A percentile compares a stretch with the other conserved stretches of the same genome.
These are phyloP conservation scores for Penicillium sp. DNA, from an alignment of 2,329 filamentous ascomycete species.

Conservation along the genomic window DNA sequence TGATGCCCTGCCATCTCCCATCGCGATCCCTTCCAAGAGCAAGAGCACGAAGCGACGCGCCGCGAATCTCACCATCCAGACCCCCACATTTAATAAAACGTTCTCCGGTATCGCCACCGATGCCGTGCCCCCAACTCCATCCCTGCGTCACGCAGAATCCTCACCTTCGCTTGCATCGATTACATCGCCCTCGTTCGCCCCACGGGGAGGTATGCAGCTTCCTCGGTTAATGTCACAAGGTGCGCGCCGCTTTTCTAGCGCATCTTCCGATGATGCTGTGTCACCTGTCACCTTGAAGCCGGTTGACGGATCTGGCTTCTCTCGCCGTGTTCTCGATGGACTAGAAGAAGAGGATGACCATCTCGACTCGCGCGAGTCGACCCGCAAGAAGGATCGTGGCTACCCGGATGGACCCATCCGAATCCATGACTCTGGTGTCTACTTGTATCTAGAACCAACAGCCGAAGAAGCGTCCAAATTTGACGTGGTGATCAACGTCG, in stretches of 20 bases:
- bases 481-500: conserved; percentile 65
- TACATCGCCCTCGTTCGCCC: conserved; percentile 52
- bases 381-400: conserved; percentile 61
- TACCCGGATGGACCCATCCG: conserved; percentile 65
- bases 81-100: conserved; percentile 52
- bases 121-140: conserved; percentile 60
- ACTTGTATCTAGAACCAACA: conserved; percentile 63
- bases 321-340: conserved; percentile 43
- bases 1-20: conserved; percentile 57
- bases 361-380: conserved; percentile 54
- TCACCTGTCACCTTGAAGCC: conserved; percentile 29
- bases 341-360: conserved; percentile 53
- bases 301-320: conserved; percentile 27
- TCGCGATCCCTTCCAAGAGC: conserved; percentile 56
- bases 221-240: conserved; percentile 42
- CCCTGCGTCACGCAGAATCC: conserved; percentile 61
- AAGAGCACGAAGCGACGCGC: conserved; percentile 57
- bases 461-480: conserved; percentile 59
- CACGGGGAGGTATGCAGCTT: conserved; percentile 53
- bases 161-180: conserved; percentile 59
- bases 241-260: conserved; percentile 27
- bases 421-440: conserved; percentile 63
- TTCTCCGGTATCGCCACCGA: conserved; percentile 45
- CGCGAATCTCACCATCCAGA: conserved; percentile 61
- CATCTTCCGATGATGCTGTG: conserved; percentile 23